Evolutionary conservation across 345 rosid species (phyloP).

Genomic region (Arabis alpina): DNA sequence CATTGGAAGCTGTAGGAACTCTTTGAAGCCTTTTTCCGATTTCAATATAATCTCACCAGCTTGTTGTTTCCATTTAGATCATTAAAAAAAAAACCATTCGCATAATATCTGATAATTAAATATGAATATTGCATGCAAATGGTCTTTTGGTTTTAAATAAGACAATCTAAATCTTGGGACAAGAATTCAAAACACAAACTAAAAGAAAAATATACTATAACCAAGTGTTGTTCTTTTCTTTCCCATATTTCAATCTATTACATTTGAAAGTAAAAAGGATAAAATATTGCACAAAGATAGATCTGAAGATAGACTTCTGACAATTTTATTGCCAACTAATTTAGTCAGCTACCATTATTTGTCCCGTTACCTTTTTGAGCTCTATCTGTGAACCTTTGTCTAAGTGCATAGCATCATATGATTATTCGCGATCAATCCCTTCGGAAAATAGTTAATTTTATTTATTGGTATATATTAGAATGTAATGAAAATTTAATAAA

Average conservation of each 20-base stretch:
- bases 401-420: too few species aligned
- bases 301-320: background rate
- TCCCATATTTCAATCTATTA: background rate
- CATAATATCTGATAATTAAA: conserved; percentile 31
- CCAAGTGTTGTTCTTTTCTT: background rate
- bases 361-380: conserved; percentile 6
- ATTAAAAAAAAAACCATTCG: conserved; percentile 40
- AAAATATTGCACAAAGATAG: background rate
- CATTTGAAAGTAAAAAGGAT: background rate
- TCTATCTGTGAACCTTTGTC: background rate
- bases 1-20: conserved; percentile 93
- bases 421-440: too few species aligned
- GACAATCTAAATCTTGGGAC: background rate
- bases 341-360: background rate
- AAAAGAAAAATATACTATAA: too few species aligned
- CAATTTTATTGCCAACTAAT: background rate
- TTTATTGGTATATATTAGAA: too few species aligned
- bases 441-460: too few species aligned
- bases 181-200: background rate
- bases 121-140: conserved; percentile 13
- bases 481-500: too few species aligned
- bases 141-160: conserved; percentile 11
- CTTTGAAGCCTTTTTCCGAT: conserved; percentile 43
- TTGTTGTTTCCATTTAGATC: conserved; percentile 31
- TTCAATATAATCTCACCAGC: conserved; percentile 31